Conservation (phyloP, 2,329 filamentous ascomycete species). For the Diaporthe helianthi region DNA sequence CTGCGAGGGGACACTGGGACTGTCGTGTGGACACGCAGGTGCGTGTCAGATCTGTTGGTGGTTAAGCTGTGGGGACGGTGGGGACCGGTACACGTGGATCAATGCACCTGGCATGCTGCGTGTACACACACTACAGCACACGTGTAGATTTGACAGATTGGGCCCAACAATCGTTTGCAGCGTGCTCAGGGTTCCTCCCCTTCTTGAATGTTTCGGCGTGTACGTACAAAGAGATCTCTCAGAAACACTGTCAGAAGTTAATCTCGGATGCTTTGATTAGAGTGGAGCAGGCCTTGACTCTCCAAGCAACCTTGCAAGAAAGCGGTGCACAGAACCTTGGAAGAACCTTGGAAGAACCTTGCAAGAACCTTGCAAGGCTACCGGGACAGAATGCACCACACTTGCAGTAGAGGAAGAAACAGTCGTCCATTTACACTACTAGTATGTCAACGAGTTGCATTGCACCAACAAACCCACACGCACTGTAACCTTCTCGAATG, state of each 20-base stretch:
- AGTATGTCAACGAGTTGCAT: not conserved
- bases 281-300: not conserved
- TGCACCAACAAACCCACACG: not conserved
- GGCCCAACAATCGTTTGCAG: not conserved
- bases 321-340: not conserved
- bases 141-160: not conserved
- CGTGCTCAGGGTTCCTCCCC: not conserved
- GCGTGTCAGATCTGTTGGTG: not conserved
- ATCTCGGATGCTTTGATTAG: not conserved
- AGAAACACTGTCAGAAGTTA: not conserved
- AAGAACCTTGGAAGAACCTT: too few species aligned
- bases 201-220: not conserved
- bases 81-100: not conserved
- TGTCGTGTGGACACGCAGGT: not conserved
- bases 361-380: too few species aligned
- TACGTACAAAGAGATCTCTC: not conserved
- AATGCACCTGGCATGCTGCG: not conserved
- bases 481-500: not conserved
- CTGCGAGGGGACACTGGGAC: not conserved
- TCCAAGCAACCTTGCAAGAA: not conserved
- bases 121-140: too few species aligned
- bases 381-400: too few species aligned
- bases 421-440: too few species aligned
- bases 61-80: not conserved
- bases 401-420: not conserved